phyloP scores from a whole-genome alignment of 2,329 filamentous ascomycete species.

The Metarhizium sp. region DNA sequence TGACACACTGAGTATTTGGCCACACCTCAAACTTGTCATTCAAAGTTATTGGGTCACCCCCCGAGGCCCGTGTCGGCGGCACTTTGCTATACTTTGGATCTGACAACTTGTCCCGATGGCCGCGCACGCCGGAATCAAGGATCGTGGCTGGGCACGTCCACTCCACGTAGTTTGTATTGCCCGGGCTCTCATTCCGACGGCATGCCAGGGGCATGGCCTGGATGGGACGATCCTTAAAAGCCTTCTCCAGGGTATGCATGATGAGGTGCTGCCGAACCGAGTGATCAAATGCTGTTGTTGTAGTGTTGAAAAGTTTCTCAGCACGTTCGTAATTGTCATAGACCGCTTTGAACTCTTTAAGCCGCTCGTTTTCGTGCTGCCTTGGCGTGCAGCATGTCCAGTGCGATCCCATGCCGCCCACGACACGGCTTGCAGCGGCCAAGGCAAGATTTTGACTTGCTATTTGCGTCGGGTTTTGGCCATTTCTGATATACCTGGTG shows the following conservation, averaged over 20 bases:
- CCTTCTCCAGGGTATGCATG: background rate
- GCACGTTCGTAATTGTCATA: background rate
- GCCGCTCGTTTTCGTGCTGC: background rate
- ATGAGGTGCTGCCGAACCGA: background rate
- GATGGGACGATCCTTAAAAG: background rate
- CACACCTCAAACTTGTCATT: background rate
- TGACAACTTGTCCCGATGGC: background rate
- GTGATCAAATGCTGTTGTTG: background rate
- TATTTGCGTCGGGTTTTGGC: background rate
- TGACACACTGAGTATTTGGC: background rate
- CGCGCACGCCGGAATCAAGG: background rate
- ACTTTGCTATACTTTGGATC: background rate
- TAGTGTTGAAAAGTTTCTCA: background rate
- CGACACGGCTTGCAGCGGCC: background rate
- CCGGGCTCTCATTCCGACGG: background rate
- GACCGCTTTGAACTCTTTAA: too few species aligned
- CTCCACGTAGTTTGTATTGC: background rate
- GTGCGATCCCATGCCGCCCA: background rate
- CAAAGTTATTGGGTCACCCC: too few species aligned
- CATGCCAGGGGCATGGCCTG: background rate
- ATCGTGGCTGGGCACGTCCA: background rate
- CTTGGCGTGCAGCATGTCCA: background rate
- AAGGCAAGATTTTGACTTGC: background rate
- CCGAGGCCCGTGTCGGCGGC: too few species aligned
- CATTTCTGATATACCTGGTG: background rate